A percentile compares a stretch with the other conserved stretches of the same genome.
These are phyloP conservation scores for Leishmania martiniquensis DNA, from an alignment of 208 protist species.

Conservation along the genomic window DNA sequence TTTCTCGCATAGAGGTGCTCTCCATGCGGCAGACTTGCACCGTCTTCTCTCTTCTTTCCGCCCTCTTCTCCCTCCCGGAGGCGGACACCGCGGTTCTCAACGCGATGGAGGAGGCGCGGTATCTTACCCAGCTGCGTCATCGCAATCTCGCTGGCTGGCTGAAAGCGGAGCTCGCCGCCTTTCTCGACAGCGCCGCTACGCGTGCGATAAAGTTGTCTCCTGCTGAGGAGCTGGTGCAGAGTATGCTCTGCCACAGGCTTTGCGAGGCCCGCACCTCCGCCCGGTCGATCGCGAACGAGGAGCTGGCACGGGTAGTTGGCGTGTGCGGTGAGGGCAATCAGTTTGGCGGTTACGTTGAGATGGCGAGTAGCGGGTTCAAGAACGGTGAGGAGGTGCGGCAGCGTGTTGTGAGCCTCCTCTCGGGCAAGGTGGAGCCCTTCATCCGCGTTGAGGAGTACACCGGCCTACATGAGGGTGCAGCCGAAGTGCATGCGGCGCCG, in stretches of 20 bases:
- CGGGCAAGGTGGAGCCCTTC: constrained; percentile 86
- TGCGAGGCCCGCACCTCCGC: constrained; percentile 59
- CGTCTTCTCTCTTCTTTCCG: constrained; percentile 64
- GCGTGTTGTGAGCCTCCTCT: constrained; percentile 79
- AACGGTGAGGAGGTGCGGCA: constrained; percentile 60
- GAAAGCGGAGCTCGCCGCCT: constrained; percentile 53
- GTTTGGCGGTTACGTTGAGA: constrained; percentile 80
- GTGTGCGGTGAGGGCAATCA: constrained; percentile 88
- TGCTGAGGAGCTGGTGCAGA: constrained; percentile 69
- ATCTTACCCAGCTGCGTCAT: constrained; percentile 75
- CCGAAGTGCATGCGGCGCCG: constrained; percentile 31
- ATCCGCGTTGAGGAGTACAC: constrained; percentile 65
- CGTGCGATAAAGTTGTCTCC: constrained; percentile 14
- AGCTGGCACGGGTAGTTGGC: constrained; percentile 71
- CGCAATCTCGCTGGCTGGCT: constrained; percentile 80
- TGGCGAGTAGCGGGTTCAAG: constrained; percentile 45
- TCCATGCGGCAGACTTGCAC: constrained; percentile 64
- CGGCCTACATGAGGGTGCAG: constrained; percentile 11
- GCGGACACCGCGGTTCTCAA: constrained; percentile 64
- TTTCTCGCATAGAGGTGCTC: constrained; percentile 48
- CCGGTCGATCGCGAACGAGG: constrained; percentile 42
- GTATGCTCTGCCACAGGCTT: constrained; percentile 80
- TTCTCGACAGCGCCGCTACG: constrained; percentile 24
- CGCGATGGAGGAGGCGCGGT: constrained; percentile 69
- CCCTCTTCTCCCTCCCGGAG: constrained; percentile 86